phyloP scores from a whole-genome alignment of 768 basidiomycete genomes.

The Leccinum subtestaceum region DNA sequence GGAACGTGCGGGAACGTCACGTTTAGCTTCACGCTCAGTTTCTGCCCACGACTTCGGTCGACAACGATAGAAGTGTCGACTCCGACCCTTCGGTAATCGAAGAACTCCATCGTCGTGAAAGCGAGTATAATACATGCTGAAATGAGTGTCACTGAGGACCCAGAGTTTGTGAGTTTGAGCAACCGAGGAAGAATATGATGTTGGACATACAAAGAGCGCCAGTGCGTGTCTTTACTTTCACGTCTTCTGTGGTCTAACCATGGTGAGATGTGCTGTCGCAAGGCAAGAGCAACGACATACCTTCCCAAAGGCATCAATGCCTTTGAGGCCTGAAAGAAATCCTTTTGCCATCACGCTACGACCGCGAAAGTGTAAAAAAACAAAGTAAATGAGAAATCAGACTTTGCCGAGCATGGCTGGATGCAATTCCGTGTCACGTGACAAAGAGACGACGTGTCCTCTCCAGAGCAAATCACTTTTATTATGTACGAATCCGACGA shows the following conservation, averaged over 20 bases:
- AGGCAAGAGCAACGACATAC: constrained; percentile 40
- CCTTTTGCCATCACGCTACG: constrained; percentile 67
- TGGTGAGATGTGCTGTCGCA: constrained; percentile 12
- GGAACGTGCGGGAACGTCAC: constrained; percentile 96
- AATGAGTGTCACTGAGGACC: constrained; percentile 75
- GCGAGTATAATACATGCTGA: constrained; percentile 90
- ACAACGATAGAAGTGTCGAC: constrained; percentile 92
- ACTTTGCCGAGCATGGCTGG: not conserved
- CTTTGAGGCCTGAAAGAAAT: constrained; percentile 73
- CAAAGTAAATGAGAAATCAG: constrained; percentile 7
- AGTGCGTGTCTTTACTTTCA: constrained; percentile 96
- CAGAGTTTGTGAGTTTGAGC: constrained; percentile 8
- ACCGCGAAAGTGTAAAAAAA: constrained; percentile 7
- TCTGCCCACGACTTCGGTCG: constrained; percentile 93
- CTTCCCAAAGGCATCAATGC: constrained; percentile 99
- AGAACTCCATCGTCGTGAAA: constrained; percentile 89
- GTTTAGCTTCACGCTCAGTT: constrained; percentile 86
- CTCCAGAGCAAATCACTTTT: not conserved
- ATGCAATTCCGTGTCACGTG: constrained; percentile 21
- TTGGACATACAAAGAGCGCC: constrained; percentile 78
- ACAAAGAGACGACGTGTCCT: constrained; percentile 27
- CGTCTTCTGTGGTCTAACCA: constrained; percentile 92
- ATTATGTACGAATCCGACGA: not conserved
- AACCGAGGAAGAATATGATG: not conserved
- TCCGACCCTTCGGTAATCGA: constrained; percentile 87